phyloP scores from a whole-genome alignment of 805 yeast species.

The Schwanniomyces pseudopolymorphus region DNA sequence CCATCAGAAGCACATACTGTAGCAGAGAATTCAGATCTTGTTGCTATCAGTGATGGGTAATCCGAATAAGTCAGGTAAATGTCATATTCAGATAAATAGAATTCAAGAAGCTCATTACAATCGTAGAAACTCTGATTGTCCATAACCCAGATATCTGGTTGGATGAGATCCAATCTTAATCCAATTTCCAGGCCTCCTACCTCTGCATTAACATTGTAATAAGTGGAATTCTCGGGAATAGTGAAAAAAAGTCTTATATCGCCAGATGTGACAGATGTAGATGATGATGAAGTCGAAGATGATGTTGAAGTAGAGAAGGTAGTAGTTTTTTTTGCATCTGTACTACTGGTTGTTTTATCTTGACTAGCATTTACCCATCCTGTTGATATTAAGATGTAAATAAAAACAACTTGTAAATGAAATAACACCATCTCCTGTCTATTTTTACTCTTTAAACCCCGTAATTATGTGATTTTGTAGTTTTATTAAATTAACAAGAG shows the following conservation, averaged over 20 bases:
- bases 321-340: neutral
- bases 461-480: too few relatives aligned
- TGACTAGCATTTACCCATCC: neutral
- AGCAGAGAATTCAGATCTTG: slow-evolving; percentile 19
- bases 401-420: neutral
- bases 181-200: slow-evolving; percentile 13
- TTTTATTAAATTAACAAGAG: neutral
- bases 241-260: slow-evolving; percentile 13
- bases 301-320: neutral
- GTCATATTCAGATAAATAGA: slow-evolving; percentile 16
- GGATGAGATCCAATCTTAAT: slow-evolving; percentile 31
- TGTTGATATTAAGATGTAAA: neutral
- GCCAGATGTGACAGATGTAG: neutral
- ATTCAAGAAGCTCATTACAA: slow-evolving; percentile 21
- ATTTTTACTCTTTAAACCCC: neutral
- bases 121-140: slow-evolving; percentile 21
- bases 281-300: neutral
- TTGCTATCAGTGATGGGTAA: slow-evolving; percentile 15
- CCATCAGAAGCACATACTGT: slow-evolving; percentile 31
- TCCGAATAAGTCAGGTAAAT: slow-evolving; percentile 1
- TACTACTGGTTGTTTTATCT: neutral
- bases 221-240: slow-evolving; percentile 12
- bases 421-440: neutral
- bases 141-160: slow-evolving; percentile 40
- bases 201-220: slow-evolving; percentile 15